Evolutionary conservation across 768 basidiomycete genomes (phyloP).

Genomic region (Tulasnella sp.): DNA sequence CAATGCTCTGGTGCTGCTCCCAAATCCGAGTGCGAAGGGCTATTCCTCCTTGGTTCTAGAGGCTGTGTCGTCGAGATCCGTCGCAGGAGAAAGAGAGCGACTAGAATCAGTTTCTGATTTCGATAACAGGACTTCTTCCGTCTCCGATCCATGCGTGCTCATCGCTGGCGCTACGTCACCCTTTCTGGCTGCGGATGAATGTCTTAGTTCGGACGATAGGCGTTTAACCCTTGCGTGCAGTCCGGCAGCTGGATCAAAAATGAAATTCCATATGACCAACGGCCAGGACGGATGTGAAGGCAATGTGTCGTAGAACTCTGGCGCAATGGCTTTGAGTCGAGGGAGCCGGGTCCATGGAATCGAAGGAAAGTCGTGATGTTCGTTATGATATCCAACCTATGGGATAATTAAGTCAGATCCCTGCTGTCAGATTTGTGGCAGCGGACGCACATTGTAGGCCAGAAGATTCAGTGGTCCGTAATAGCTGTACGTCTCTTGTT

Average conservation of each 20-base stretch:
- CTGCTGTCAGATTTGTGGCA: neutral
- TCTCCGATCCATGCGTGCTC: neutral
- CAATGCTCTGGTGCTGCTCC: neutral
- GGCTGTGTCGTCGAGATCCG: neutral
- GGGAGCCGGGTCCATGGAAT: slow-evolving; percentile 93
- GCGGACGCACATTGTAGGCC: slow-evolving; percentile 78
- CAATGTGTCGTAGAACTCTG: slow-evolving; percentile 86
- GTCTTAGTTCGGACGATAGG: neutral
- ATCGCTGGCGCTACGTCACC: neutral
- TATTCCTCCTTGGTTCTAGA: neutral
- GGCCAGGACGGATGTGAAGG: slow-evolving; percentile 91
- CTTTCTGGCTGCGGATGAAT: neutral
- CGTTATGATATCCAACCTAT: slow-evolving; percentile 97
- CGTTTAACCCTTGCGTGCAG: slow-evolving; percentile 87
- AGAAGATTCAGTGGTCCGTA: slow-evolving; percentile 87
- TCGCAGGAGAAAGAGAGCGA: neutral
- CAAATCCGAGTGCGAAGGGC: neutral
- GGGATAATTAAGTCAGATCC: slow-evolving; percentile 18
- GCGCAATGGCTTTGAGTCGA: slow-evolving; percentile 72
- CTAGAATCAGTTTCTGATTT: neutral
- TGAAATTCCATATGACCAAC: slow-evolving; percentile 91
- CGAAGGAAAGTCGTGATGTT: slow-evolving; percentile 98
- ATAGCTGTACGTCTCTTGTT: slow-evolving; percentile 96
- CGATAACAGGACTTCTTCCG: neutral
- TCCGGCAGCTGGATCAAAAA: slow-evolving; percentile 82